Conservation (phyloP, 164 flowering plant genomes). For the Buxus sempervirens region DNA sequence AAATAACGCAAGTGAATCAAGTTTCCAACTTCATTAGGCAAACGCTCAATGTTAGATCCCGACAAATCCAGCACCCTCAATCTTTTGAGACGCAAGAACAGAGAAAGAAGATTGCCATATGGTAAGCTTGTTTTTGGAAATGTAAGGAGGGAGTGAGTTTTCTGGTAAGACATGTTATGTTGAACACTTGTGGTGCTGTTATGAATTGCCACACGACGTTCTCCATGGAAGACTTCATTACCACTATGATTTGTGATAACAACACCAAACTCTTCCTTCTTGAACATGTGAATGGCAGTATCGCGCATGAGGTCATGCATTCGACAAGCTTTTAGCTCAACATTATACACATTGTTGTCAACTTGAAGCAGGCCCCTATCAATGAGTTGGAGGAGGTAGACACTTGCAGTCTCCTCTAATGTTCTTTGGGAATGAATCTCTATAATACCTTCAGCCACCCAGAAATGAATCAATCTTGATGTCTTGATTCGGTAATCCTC, state of each 20-base stretch:
- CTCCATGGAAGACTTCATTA: not conserved
- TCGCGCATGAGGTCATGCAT: not conserved
- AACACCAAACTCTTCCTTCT: slow-evolving; percentile 1
- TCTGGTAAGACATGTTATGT: not conserved
- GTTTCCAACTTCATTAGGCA: not conserved
- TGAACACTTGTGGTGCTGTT: not conserved
- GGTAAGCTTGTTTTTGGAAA: not conserved
- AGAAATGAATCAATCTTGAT: no score
- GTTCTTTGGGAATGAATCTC: no score
- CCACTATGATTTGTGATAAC: not conserved
- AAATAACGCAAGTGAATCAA: not conserved
- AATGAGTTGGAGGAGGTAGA: not conserved
- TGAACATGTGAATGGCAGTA: not conserved
- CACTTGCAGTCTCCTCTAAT: no score
- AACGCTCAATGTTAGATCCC: not conserved
- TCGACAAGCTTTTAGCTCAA: not conserved
- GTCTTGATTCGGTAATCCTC: no score
- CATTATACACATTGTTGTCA: not conserved
- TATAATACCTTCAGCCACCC: no score
- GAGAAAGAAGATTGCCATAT: not conserved
- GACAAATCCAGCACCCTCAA: not conserved
- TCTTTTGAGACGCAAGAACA: not conserved
- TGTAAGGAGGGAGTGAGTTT: not conserved
- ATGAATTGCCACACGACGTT: not conserved
- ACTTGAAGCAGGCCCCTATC: not conserved